Percentiles rank a stretch among this genome's conserved stretches.
Evolutionary conservation across 371 early-diverging fungal genomes (phyloP).

Genomic region (Mortierella sp.): DNA sequence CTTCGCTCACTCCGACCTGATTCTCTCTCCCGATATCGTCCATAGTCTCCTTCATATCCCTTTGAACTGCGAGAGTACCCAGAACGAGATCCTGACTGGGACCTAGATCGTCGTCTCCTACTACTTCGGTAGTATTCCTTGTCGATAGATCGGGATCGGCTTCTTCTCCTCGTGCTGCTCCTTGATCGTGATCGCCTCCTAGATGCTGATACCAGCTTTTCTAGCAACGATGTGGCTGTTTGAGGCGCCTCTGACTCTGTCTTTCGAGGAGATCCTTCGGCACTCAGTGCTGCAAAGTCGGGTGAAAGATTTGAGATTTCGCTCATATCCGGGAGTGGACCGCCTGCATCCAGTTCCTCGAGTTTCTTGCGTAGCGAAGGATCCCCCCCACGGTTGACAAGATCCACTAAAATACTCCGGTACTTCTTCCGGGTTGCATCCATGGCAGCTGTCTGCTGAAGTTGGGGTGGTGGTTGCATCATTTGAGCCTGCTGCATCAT

Average conservation of each 20-base stretch:
- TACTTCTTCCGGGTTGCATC: slow-evolving; percentile 33
- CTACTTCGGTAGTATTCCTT: slow-evolving; percentile 37
- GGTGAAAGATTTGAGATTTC: slow-evolving; percentile 27
- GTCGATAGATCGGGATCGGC: slow-evolving; percentile 39
- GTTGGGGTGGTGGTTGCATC: slow-evolving; percentile 38
- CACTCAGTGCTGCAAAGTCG: slow-evolving; percentile 9
- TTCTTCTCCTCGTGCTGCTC: slow-evolving; percentile 33
- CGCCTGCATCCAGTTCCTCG: slow-evolving; percentile 44
- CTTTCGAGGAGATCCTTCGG: slow-evolving; percentile 19
- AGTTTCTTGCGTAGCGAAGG: slow-evolving; percentile 41
- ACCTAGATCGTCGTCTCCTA: slow-evolving; percentile 26
- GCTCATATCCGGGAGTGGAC: slow-evolving; percentile 29
- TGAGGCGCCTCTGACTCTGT: slow-evolving; percentile 5
- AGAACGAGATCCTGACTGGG: slow-evolving; percentile 38
- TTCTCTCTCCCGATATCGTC: slow-evolving; percentile 32
- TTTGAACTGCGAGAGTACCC: slow-evolving; percentile 36
- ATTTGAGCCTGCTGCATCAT: slow-evolving; percentile 46
- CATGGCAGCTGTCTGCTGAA: slow-evolving; percentile 11
- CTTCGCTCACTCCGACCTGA: slow-evolving; percentile 19
- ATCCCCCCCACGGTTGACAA: slow-evolving; percentile 48
- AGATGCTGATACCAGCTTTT: slow-evolving; percentile 36
- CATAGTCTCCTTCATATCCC: slow-evolving; percentile 26
- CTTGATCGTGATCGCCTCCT: slow-evolving; percentile 30
- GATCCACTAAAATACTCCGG: slow-evolving; percentile 33
- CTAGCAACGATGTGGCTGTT: slow-evolving; percentile 18